Conservation (phyloP, 2,329 filamentous ascomycete species). For the Colletotrichum aenigma region DNA sequence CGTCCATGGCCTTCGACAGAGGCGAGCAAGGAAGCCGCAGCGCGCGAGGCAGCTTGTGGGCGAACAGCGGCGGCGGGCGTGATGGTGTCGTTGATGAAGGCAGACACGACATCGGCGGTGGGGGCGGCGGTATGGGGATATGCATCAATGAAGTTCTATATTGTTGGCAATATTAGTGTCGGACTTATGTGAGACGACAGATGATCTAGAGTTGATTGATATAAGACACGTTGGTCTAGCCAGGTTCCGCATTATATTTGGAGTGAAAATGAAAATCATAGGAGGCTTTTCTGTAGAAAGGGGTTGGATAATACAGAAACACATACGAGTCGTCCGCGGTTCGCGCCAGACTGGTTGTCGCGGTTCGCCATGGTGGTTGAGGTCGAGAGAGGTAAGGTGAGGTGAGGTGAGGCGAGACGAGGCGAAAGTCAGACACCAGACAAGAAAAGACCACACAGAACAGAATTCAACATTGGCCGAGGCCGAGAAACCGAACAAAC, state of each 20-base stretch:
- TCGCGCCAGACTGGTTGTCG: background rate
- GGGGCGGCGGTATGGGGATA: background rate
- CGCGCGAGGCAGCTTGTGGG: background rate
- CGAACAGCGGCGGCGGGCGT: background rate
- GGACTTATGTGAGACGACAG: background rate
- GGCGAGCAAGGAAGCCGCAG: background rate
- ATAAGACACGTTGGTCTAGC: background rate
- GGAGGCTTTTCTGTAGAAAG: background rate
- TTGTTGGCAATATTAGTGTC: background rate
- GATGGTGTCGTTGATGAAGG: background rate
- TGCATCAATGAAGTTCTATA: background rate
- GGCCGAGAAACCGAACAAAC: background rate
- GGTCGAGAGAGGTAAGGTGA: background rate
- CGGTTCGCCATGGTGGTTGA: background rate
- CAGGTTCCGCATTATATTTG: background rate
- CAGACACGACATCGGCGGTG: background rate
- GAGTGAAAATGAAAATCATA: background rate
- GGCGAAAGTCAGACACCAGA: background rate
- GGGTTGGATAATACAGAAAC: background rate
- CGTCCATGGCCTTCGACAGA: background rate
- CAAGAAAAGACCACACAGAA: background rate
- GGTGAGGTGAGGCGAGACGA: background rate
- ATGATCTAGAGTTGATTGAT: background rate
- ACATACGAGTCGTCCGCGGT: background rate
- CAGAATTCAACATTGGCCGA: background rate